Conservation (phyloP, 441 rosid genomes). For the Erodium texanum region DNA sequence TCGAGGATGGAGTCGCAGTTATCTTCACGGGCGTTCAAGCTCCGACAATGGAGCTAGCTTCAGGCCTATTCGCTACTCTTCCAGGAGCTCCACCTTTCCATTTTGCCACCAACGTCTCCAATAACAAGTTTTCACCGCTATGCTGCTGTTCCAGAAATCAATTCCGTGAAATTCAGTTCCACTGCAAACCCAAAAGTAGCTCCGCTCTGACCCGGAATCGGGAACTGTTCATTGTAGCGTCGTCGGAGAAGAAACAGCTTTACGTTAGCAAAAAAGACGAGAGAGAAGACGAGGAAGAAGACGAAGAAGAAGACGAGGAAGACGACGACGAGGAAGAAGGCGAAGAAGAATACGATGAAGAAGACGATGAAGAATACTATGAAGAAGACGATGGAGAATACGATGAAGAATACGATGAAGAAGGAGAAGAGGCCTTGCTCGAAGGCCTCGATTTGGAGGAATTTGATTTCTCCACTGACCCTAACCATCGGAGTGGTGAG, state of each 20-base stretch:
- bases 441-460: neutral
- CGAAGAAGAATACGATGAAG: neutral
- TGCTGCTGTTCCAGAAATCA: neutral
- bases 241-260: constrained; percentile 3
- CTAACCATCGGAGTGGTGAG: constrained; percentile 7
- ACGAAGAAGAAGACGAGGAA: neutral
- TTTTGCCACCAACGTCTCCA: neutral
- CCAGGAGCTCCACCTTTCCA: neutral
- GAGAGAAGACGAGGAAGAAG: too few relatives aligned
- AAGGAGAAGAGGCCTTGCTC: neutral
- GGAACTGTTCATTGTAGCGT: neutral
- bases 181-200: neutral
- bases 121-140: neutral
- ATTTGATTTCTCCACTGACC: neutral
- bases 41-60: neutral
- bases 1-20: neutral
- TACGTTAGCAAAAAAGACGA: neutral
- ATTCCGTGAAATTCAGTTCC: constrained; percentile 2
- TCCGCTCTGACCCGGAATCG: neutral
- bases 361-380: neutral
- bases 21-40: neutral
- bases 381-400: neutral
- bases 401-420: neutral
- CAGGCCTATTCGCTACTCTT: neutral
- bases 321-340: neutral